These are phyloP conservation scores for Pisolithus sp. DNA, from an alignment of 768 basidiomycete genomes.

Conservation along the genomic window DNA sequence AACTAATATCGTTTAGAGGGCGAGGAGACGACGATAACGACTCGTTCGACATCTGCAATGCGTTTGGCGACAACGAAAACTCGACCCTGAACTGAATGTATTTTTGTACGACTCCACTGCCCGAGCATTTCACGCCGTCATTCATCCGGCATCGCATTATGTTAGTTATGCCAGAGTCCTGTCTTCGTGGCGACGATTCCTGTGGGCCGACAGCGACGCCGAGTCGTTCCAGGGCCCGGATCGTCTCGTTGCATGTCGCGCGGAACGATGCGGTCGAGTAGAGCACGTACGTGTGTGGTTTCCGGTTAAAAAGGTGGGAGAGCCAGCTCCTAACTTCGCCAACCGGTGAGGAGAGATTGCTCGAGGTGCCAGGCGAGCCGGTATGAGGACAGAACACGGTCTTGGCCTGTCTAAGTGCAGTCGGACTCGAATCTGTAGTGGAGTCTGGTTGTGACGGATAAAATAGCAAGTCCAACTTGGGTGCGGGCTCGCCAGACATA, in stretches of 20 bases:
- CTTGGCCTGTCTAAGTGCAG: conserved; percentile 6
- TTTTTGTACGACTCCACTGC: conserved; percentile 50
- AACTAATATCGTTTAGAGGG: conserved; percentile 9
- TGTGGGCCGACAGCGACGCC: conserved; percentile 62
- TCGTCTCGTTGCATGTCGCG: conserved; percentile 59
- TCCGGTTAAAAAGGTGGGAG: conserved; percentile 93
- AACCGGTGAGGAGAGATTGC: conserved; percentile 61
- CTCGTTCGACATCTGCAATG: conserved; percentile 18
- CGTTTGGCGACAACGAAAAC: conserved; percentile 50
- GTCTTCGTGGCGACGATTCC: conserved; percentile 27
- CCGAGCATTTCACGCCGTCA: conserved; percentile 38
- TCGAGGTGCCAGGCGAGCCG: conserved; percentile 31
- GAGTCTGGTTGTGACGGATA: conserved; percentile 38
- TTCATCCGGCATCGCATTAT: conserved; percentile 48
- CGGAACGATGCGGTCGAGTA: conserved; percentile 53
- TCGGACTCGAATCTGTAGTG: conserved; percentile 43
- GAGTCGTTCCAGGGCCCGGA: conserved; percentile 55
- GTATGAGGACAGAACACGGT: conserved; percentile 34
- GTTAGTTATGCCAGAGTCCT: conserved; percentile 31
- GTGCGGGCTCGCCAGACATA: conserved; percentile 27
- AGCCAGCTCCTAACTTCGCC: conserved; percentile 92
- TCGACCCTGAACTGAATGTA: conserved; percentile 81
- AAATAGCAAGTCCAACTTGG: conserved; percentile 6
- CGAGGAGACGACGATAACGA: conserved; percentile 1
- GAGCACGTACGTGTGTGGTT: conserved; percentile 47